phyloP scores from a whole-genome alignment of 805 yeast species.

The Kockiozyma suomiensis region DNA sequence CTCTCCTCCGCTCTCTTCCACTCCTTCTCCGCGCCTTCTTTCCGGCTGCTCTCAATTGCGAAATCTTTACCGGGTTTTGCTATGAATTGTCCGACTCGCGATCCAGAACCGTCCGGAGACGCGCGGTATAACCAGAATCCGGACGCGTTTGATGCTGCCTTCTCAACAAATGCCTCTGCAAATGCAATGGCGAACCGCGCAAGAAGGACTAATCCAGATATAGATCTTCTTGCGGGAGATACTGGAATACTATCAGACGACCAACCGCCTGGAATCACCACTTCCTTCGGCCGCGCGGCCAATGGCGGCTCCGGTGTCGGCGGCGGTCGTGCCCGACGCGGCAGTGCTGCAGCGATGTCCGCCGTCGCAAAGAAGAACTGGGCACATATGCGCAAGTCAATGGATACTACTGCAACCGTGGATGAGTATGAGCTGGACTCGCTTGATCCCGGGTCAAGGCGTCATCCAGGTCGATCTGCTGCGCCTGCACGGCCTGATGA shows the following conservation, averaged over 20 bases:
- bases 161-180: conserved; percentile 32
- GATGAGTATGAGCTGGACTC: conserved; percentile 13
- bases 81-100: conserved; percentile 31
- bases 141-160: conserved; percentile 31
- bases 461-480: background rate
- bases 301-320: background rate
- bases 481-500: background rate
- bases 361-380: background rate
- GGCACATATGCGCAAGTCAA: background rate
- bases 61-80: background rate
- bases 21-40: background rate
- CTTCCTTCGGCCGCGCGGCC: background rate
- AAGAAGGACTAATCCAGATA: conserved; percentile 4
- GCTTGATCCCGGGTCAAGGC: background rate
- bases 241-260: background rate
- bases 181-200: conserved; percentile 20
- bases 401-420: background rate
- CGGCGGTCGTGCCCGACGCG: background rate
- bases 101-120: conserved; percentile 39
- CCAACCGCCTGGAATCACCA: background rate
- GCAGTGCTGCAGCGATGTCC: background rate
- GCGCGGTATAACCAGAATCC: conserved; percentile 39
- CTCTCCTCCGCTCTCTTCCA: no score
- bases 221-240: conserved; percentile 4
- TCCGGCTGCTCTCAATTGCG: background rate